These are phyloP conservation scores for Volutella citrinella DNA, from an alignment of 2,329 filamentous ascomycete genomes.

Conservation along the genomic window DNA sequence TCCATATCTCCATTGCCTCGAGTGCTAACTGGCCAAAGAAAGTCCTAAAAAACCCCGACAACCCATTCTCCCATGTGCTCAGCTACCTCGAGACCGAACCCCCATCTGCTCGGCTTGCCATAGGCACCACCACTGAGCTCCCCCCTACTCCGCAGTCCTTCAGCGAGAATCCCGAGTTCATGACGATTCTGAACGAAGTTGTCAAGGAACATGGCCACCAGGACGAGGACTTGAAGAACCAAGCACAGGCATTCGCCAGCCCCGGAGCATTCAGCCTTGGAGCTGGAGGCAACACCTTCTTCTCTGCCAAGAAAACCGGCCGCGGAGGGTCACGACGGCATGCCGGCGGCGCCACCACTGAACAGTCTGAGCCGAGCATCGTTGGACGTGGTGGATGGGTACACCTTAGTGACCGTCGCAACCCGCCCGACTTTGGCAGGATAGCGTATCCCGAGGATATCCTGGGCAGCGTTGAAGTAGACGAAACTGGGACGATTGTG, in stretches of 20 bases:
- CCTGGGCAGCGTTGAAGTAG: constrained; percentile 64
- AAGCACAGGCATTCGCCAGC: constrained; percentile 59
- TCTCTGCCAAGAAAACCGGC: constrained; percentile 38
- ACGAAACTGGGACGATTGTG: constrained; percentile 54
- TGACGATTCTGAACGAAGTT: constrained; percentile 57
- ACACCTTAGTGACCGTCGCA: constrained; percentile 62
- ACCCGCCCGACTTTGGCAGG: constrained; percentile 63
- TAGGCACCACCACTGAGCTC: constrained; percentile 57
- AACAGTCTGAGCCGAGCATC: constrained; percentile 60
- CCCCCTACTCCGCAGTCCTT: constrained; percentile 62
- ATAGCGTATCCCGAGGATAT: constrained; percentile 71
- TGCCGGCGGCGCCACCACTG: constrained; percentile 49
- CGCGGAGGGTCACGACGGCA: constrained; percentile 31
- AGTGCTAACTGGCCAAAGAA: constrained; percentile 42
- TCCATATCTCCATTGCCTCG: background rate
- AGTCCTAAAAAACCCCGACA: constrained; percentile 49
- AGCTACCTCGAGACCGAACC: constrained; percentile 58
- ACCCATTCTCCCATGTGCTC: constrained; percentile 50
- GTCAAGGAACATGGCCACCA: constrained; percentile 51
- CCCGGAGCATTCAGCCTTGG: constrained; percentile 53
- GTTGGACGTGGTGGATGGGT: constrained; percentile 60
- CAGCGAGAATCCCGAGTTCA: constrained; percentile 56
- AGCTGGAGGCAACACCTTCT: constrained; percentile 50
- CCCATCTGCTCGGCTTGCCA: constrained; percentile 50
- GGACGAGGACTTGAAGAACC: constrained; percentile 53